Evolutionary conservation across 805 yeast genomes (phyloP), one percentile per base, ranked within the genome.

Genomic region (Ogataea henricii): DNA sequence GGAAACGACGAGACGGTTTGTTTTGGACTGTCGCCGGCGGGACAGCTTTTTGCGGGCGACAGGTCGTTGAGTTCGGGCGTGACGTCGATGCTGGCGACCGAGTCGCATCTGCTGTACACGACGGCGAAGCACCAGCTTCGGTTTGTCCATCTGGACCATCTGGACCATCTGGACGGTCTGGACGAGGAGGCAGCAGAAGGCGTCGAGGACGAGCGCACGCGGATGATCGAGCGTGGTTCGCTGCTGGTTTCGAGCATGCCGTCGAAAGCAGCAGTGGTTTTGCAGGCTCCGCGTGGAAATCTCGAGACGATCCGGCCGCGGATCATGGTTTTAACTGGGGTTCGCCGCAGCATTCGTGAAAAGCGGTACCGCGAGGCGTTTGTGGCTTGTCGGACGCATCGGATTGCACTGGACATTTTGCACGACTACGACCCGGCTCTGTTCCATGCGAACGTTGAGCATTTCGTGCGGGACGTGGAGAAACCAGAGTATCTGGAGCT

Each of bases 271-370:
- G 78, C 91, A 0, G 90, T 95, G 16, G 82, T 89, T 3, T 72
- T 94, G 45, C 97, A 94, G 66, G 97, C 97, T 4, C 96, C 96
- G 49, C 79, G 99, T 64, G 99, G 99, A 52, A 94, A 94, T 60
- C 71, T 94, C 56, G 99, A 94, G 66, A 90, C 98, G 0, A 87
- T 94, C 16, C 84, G 82, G 60, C 99, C 99, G 12, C 78, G 99
- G 65, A 87, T 94, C 39, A 83, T 94, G 86, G 96, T 92, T 3
- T 70, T 94, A 33, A 78, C 87, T 10, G 94, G 85, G 18, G 95
- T 94, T 21, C 78, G 99, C 55, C 73, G 77, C 27, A 76, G 77
- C 55, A 89, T 94, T 51, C 72, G 76, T 27, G 68, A 72, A 0
- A 72, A 68, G 48, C 70, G 80, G 29, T 94, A 85, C 59, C 71